Percentiles rank a stretch among this genome's conserved stretches.
These are phyloP conservation scores for Ophiosphaerella korrae DNA, from an alignment of 2,329 filamentous ascomycete species.

Conservation along the genomic window DNA sequence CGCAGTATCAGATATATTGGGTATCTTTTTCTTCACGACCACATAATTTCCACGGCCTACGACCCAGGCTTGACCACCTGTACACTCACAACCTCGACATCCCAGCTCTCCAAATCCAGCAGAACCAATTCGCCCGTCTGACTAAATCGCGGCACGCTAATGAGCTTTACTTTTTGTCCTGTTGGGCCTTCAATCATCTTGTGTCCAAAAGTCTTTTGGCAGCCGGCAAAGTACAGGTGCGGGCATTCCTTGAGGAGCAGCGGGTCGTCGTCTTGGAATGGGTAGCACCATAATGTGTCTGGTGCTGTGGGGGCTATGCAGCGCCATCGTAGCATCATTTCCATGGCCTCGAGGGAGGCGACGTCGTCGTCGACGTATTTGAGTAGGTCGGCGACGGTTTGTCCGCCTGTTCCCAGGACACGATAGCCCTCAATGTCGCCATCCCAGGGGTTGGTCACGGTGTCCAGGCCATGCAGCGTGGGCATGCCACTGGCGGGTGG, in stretches of 20 bases:
- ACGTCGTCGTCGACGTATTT: conserved; percentile 84
- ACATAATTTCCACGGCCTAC: too few species aligned
- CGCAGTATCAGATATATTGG: not conserved
- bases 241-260: conserved; percentile 86
- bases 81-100: conserved; percentile 67
- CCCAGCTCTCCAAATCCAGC: conserved; percentile 83
- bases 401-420: conserved; percentile 83
- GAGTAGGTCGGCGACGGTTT: conserved; percentile 91
- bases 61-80: too few species aligned
- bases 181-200: conserved; percentile 67
- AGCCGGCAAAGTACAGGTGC: conserved; percentile 89
- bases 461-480: conserved; percentile 76
- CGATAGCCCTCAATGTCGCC: conserved; percentile 90
- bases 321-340: conserved; percentile 90
- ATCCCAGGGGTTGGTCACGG: conserved; percentile 91
- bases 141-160: conserved; percentile 83
- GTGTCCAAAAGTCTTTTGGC: conserved; percentile 79
- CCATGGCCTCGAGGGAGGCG: conserved; percentile 85
- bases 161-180: conserved; percentile 73
- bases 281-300: conserved; percentile 95
- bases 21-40: not conserved
- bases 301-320: conserved; percentile 91
- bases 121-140: conserved; percentile 80
- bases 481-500: conserved; percentile 48
- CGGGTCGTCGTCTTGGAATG: conserved; percentile 91